Conservation (phyloP, 2,329 filamentous ascomycete species). For the Botrytis tulipae region DNA sequence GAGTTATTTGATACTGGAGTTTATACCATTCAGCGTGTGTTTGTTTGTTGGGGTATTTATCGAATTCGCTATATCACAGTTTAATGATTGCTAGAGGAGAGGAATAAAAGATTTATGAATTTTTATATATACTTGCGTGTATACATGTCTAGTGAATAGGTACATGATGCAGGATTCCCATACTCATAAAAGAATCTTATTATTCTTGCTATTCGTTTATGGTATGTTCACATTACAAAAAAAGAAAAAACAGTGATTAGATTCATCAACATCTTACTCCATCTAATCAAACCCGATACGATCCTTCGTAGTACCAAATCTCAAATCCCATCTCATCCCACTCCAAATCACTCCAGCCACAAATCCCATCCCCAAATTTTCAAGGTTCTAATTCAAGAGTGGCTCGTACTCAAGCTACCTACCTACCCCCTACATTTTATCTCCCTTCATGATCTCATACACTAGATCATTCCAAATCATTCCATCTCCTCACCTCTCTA, state of each 20-base stretch:
- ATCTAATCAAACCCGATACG: not conserved
- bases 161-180: not conserved
- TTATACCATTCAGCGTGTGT: constrained; percentile 2
- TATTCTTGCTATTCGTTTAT: not conserved
- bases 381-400: not conserved
- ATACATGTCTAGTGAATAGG: not conserved
- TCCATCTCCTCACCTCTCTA: not conserved
- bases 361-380: not conserved
- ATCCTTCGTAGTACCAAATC: not conserved
- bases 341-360: not conserved
- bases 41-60: not conserved
- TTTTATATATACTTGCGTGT: not conserved
- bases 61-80: not conserved
- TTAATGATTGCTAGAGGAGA: constrained; percentile 11
- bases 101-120: not conserved
- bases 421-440: not conserved
- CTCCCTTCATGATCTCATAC: no score
- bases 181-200: not conserved
- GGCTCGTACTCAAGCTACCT: not conserved
- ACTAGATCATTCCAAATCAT: not conserved
- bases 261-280: not conserved
- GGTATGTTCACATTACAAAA: not conserved
- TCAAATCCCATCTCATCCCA: not conserved
- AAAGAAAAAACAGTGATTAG: not conserved
- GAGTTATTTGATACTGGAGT: not conserved